Evolutionary conservation across 768 basidiomycete genomes (phyloP).

Genomic region (Hortiboletus flavorubellus): DNA sequence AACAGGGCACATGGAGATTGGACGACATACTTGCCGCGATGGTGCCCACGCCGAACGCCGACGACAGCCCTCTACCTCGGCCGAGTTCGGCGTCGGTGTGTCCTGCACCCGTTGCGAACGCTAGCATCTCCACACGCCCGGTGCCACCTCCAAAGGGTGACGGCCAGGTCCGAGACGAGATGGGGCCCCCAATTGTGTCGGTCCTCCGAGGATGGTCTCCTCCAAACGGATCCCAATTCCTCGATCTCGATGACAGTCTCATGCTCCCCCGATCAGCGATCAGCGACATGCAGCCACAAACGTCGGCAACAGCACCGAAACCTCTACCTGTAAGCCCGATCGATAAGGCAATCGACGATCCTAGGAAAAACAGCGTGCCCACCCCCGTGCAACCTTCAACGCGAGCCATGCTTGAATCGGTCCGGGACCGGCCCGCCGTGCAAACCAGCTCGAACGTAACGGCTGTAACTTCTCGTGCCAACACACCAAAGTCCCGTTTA

Average conservation of each 20-base stretch:
- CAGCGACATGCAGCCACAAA: background rate
- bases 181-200: background rate
- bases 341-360: background rate
- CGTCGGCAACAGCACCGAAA: background rate
- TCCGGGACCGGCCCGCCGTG: background rate
- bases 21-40: constrained; percentile 20
- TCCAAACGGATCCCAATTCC: constrained; percentile 21
- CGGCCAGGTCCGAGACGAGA: background rate
- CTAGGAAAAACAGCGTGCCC: background rate
- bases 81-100: background rate
- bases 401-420: constrained; percentile 1
- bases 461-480: background rate
- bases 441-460: background rate
- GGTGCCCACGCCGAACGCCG: background rate
- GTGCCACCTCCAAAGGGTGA: background rate
- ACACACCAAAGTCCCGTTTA: constrained; percentile 4
- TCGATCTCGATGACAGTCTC: constrained; percentile 25
- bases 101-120: background rate
- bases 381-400: background rate
- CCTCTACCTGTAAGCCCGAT: background rate
- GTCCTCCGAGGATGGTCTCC: constrained; percentile 26
- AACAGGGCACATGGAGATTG: constrained; percentile 3
- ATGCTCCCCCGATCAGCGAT: constrained; percentile 3
- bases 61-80: constrained; percentile 6
- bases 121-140: background rate